phyloP scores from a whole-genome alignment of 345 rosid genomes.

The Trapa bicornis region DNA sequence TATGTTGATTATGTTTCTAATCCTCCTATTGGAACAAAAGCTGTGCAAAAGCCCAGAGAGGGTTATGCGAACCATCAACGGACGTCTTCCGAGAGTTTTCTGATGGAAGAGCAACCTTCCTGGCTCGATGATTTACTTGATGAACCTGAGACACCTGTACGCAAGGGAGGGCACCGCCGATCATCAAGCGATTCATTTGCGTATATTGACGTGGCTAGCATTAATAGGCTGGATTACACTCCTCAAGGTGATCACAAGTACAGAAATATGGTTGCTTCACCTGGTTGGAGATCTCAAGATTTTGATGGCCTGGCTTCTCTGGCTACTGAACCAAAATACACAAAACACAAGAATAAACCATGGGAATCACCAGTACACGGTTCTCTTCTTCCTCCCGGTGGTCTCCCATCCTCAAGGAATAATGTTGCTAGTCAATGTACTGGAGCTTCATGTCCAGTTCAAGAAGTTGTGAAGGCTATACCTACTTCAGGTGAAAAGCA shows the following conservation, averaged over 20 bases:
- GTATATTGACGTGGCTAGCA: conserved; percentile 20
- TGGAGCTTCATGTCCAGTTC: conserved; percentile 10
- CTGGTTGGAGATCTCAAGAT: conserved; percentile 38
- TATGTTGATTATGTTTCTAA: conserved; percentile 26
- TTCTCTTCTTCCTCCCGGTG: conserved; percentile 5
- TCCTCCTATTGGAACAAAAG: conserved; percentile 21
- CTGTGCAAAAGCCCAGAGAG: conserved; percentile 14
- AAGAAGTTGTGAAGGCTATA: conserved; percentile 10
- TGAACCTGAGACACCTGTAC: conserved; percentile 37
- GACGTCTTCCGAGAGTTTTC: conserved; percentile 28
- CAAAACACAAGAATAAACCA: conserved; percentile 16
- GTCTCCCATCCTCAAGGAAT: conserved; percentile 3
- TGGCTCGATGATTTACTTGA: conserved; percentile 58
- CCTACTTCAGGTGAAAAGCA: conserved; percentile 19
- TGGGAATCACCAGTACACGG: conserved; percentile 13
- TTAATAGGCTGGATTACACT: conserved; percentile 8
- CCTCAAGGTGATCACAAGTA: conserved; percentile 15
- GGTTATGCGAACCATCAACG: conserved; percentile 28
- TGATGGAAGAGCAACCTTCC: conserved; percentile 37
- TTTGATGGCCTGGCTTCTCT: conserved; percentile 18
- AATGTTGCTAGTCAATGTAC: conserved; percentile 12
- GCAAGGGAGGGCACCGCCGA: conserved; percentile 36
- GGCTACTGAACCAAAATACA: conserved; percentile 4
- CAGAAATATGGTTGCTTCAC: conserved; percentile 14
- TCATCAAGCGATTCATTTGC: conserved; percentile 55